Evolutionary conservation across 345 rosid genomes (phyloP), one percentile per base, ranked within the genome.

Genomic region (Rhizophora mangle): DNA sequence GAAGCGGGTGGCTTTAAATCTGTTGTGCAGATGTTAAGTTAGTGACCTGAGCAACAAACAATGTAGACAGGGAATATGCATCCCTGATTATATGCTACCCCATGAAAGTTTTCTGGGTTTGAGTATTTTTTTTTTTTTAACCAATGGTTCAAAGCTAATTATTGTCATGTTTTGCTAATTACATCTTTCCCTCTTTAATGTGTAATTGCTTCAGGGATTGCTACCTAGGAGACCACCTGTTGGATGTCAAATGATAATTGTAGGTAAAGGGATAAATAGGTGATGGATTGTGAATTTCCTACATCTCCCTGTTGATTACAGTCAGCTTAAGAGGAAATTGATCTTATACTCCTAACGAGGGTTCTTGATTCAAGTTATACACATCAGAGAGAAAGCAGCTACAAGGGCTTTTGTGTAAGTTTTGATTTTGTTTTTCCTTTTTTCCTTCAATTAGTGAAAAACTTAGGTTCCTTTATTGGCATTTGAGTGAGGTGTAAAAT

Each of bases 401-500:
- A 72, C 65, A 68, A 70, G 84, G 69, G 79, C 75, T 78, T 78
- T 72, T 83, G 77, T 79, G 69, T 72, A 78, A 80, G 87, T 85
- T 79, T 81, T 87, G 87, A 71, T 78, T 70, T 63, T n/a, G 69
- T 32, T 64, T 22, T 21, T 53, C 29, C 63, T 3, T n/a, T 30
- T 34, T 59, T 27, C 20, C 55, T 64, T 52, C 20, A 47, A 49
- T 67, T 77, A 70, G 82, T 34, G 68, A 71, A 67, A 78, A 72
- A 74, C 72, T 69, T 77, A 79, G 82, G 73, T 69, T 82, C 72
- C 76, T 79, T 83, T 79, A 69, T 74, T 82, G 77, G 81, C 78
- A 77, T 76, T 82, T 79, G 83, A 82, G 81, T 83, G 89, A 79
- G 86, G 79, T 82, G 86, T 87, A 87, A 81, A 81, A 83, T 82